Percentiles rank a stretch among this genome's conserved stretches.
phyloP scores from a whole-genome alignment of 2,329 filamentous ascomycete genomes.

The Pseudogymnoascus sp. region DNA sequence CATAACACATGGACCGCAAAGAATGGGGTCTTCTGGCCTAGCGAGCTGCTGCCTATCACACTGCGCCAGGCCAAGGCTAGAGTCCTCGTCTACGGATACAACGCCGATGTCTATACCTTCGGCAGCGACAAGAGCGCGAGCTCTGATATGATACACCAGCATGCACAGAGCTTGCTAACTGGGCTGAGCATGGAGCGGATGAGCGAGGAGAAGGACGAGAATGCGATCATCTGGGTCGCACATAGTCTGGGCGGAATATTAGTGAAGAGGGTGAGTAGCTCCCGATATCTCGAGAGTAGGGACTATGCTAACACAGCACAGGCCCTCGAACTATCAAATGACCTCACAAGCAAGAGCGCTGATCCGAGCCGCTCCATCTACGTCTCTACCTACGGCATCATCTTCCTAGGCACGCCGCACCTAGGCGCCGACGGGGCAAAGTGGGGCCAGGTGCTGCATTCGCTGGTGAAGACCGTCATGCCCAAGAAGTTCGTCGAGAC shows the following conservation, averaged over 20 bases:
- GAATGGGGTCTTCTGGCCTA: slow-evolving; percentile 59
- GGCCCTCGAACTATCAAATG: slow-evolving; percentile 58
- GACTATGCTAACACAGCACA: neutral
- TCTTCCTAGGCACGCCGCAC: slow-evolving; percentile 72
- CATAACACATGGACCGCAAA: slow-evolving; percentile 52
- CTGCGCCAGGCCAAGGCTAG: slow-evolving; percentile 50
- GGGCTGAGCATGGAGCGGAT: slow-evolving; percentile 55
- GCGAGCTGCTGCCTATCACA: slow-evolving; percentile 54
- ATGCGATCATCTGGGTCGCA: slow-evolving; percentile 67
- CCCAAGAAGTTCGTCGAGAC: slow-evolving; percentile 59
- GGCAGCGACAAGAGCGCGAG: slow-evolving; percentile 45
- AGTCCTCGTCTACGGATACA: slow-evolving; percentile 65
- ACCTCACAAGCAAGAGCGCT: slow-evolving; percentile 48
- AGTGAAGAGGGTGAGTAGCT: slow-evolving; percentile 44
- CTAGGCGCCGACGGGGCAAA: slow-evolving; percentile 58
- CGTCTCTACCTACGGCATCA: slow-evolving; percentile 65
- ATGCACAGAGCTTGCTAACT: slow-evolving; percentile 60
- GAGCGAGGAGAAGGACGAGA: slow-evolving; percentile 44
- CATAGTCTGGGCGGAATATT: slow-evolving; percentile 68
- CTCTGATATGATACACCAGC: slow-evolving; percentile 59
- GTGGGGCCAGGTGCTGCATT: slow-evolving; percentile 60
- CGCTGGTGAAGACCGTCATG: slow-evolving; percentile 55
- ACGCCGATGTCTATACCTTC: slow-evolving; percentile 51
- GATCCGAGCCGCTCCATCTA: slow-evolving; percentile 60
- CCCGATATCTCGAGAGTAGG: too few species aligned